A percentile compares a stretch with the other conserved stretches of the same genome.
These are phyloP conservation scores for Diaporthe vaccinii DNA, from an alignment of 2,329 filamentous ascomycete species.

Conservation along the genomic window DNA sequence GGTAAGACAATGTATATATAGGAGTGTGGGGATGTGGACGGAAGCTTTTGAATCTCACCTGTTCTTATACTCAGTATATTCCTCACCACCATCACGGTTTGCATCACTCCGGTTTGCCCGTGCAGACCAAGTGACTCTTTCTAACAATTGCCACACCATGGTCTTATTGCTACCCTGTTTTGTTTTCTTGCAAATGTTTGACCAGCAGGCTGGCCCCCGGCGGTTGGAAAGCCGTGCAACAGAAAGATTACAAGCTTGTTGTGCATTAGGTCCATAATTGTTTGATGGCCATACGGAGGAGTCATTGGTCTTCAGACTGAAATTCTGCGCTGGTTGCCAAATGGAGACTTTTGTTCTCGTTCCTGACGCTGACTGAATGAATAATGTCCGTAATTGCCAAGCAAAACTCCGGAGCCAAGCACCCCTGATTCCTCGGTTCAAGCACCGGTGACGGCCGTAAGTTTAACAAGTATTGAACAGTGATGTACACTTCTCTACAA, in stretches of 20 bases:
- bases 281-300: neutral
- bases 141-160: neutral
- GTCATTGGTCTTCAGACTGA: neutral
- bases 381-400: neutral
- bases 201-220: neutral
- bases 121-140: neutral
- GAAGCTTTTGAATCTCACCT: neutral
- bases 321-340: neutral
- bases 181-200: neutral
- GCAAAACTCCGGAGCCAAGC: neutral
- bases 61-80: neutral
- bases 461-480: neutral
- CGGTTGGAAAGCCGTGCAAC: neutral
- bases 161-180: neutral
- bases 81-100: no score
- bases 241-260: neutral
- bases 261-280: neutral
- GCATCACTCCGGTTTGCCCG: neutral
- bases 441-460: neutral
- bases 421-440: neutral
- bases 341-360: neutral
- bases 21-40: neutral
- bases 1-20: neutral
- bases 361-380: neutral
- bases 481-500: neutral